Percentiles rank a stretch among this genome's conserved stretches.
phyloP scores from a whole-genome alignment of 495 filamentous ascomycete species.

The Penicillium roqueforti region DNA sequence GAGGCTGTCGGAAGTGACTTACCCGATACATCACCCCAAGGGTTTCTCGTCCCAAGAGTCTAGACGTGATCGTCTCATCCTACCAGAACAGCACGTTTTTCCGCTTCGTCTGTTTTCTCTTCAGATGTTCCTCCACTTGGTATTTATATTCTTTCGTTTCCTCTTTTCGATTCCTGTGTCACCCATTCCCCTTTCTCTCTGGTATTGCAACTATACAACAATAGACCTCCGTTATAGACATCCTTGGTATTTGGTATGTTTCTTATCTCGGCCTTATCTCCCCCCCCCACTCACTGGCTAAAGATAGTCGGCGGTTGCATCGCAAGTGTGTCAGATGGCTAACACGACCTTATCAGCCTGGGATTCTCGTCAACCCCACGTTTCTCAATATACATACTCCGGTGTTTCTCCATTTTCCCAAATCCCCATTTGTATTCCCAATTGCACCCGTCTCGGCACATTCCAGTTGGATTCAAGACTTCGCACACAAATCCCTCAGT shows the following conservation, averaged over 20 bases:
- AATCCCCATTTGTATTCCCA: conserved; percentile 1
- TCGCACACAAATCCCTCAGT: conserved; percentile 30
- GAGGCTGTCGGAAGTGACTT: not conserved
- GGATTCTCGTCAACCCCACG: not conserved
- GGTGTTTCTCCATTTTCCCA: not conserved
- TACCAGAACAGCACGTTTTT: conserved; percentile 8
- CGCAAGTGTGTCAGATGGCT: not conserved
- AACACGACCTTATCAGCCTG: conserved; percentile 18
- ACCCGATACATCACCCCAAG: not conserved
- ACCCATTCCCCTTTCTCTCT: not conserved
- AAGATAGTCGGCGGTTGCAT: conserved; percentile 17
- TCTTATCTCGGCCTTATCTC: conserved; percentile 28
- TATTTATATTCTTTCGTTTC: not conserved
- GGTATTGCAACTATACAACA: not conserved
- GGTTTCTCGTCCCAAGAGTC: not conserved
- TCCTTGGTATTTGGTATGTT: conserved; percentile 5
- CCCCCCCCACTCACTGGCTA: conserved; percentile 24
- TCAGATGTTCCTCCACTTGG: not conserved
- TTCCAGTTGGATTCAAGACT: not conserved
- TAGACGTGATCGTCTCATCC: conserved; percentile 15
- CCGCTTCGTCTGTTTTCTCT: not conserved
- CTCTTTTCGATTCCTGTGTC: not conserved
- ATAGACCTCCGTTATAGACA: not conserved
- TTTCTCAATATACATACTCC: conserved; percentile 8
- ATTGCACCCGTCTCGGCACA: conserved; percentile 6